Conservation (phyloP, 495 filamentous ascomycete species). For the Penicillium egyptiacum region DNA sequence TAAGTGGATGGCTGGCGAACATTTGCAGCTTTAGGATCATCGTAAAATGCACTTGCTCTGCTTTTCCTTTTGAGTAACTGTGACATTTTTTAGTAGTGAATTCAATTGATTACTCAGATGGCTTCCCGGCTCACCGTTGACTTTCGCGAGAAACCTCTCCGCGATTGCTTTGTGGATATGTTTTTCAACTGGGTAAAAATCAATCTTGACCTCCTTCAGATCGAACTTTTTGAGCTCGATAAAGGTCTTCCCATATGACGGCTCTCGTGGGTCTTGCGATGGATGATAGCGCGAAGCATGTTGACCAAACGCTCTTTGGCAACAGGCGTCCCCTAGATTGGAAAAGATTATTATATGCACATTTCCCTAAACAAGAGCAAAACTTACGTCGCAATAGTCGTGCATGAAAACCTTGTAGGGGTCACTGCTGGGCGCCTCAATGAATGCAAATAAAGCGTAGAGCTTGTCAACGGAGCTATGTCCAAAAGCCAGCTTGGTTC, state of each 20-base stretch:
- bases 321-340: not conserved
- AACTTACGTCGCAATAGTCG: not conserved
- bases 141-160: not conserved
- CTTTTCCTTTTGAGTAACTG: not conserved
- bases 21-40: constrained; percentile 1
- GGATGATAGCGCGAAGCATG: not conserved
- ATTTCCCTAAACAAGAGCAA: not conserved
- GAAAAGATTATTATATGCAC: not conserved
- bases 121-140: not conserved
- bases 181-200: not conserved
- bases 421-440: not conserved
- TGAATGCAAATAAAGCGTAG: not conserved
- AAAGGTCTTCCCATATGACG: not conserved
- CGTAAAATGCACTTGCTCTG: not conserved
- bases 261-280: constrained; percentile 2
- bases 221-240: not conserved
- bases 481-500: not conserved
- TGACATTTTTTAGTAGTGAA: not conserved
- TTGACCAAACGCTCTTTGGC: not conserved
- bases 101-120: not conserved
- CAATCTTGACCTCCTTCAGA: not conserved
- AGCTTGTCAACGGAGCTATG: not conserved
- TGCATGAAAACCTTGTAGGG: not conserved
- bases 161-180: not conserved
- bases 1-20: constrained; percentile 1